Base-by-base conservation (phyloP, 2,329 filamentous ascomycete species). In the Xylariales sp. region DNA sequence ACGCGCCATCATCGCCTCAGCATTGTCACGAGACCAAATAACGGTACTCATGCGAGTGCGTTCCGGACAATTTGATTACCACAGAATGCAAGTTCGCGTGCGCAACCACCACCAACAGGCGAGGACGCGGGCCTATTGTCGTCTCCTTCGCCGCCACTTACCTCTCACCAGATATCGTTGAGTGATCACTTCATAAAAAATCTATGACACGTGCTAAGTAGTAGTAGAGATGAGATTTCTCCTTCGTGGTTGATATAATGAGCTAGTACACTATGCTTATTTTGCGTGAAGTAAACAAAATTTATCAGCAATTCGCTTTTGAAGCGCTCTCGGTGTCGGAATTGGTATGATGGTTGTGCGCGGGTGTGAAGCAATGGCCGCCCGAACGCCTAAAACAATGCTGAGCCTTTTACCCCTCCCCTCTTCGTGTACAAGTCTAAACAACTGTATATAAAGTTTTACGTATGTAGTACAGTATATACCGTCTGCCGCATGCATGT, bases 321-420 rank as follows among this genome's bases (percentile, higher is more conserved):
- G n/a, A 23, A 46, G 56, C 18, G 36, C 57, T 30, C n/a, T 36
- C 30, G 7, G 23, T 52, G n/a, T 61, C 30, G 18, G 10, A 41
- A 41, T 52, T 43, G 46, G 43, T 39, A 50, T 64, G 53, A n/a
- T 64, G 28, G 10, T 61, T 48, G 32, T 56, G 36, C n/a, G 39
- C 32, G 62, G 36, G 32, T 50, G 45, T 62, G 43, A 64, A 67
- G 67, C 60, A 63, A 59, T 52, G 61, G 68, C 64, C 68, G 54
- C 68, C 68, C 63, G 68, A 69, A 69, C 68, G 68, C 68, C 68
- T 64, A 52, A 61, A 55, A 54, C 50, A 64, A 69, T 69, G 64
- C 67, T 67, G 57, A 59, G 59, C 49, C 58, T 49, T 23, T 23
- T 49, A 18, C 34, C 46, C 61, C 14, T 50, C 49, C 52, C 32